phyloP scores from a whole-genome alignment of 306 rosid species.

The Pachyrhizus erosus region DNA sequence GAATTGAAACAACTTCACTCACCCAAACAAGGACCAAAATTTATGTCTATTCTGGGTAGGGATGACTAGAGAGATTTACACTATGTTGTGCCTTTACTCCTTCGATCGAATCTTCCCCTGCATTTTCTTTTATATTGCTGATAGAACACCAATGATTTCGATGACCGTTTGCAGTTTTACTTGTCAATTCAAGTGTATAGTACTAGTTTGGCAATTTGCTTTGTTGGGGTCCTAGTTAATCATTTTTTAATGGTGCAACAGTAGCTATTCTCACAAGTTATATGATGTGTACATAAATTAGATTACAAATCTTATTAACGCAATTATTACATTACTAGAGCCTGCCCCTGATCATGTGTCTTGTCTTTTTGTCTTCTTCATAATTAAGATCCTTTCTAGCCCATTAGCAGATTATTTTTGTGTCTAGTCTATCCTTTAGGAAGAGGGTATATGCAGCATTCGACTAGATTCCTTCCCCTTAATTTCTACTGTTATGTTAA shows the following conservation, averaged over 20 bases:
- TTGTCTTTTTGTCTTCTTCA: conserved; percentile 16
- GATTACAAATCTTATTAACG: not conserved
- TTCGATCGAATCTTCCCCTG: conserved; percentile 17
- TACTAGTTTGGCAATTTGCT: not conserved
- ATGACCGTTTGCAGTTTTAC: not conserved
- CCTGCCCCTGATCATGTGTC: not conserved
- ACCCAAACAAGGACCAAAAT: conserved; percentile 7
- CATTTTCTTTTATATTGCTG: not conserved
- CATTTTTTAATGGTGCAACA: conserved; percentile 3
- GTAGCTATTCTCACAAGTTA: not conserved
- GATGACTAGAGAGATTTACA: not conserved
- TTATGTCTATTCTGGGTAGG: not conserved
- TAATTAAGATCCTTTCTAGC: not conserved
- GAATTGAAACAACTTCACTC: not conserved
- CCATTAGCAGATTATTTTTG: not conserved
- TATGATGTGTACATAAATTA: conserved; percentile 9
- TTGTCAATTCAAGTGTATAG: not conserved
- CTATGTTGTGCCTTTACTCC: not conserved
- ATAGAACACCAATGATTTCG: conserved; percentile 5
- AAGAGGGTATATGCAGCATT: conserved; percentile 13
- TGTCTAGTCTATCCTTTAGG: not conserved
- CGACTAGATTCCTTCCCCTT: not conserved
- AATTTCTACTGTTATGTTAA: not conserved
- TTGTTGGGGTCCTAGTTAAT: not conserved
- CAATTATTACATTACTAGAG: not conserved